phyloP scores from a whole-genome alignment of 495 filamentous ascomycete genomes.

The Neurospora sp. region DNA sequence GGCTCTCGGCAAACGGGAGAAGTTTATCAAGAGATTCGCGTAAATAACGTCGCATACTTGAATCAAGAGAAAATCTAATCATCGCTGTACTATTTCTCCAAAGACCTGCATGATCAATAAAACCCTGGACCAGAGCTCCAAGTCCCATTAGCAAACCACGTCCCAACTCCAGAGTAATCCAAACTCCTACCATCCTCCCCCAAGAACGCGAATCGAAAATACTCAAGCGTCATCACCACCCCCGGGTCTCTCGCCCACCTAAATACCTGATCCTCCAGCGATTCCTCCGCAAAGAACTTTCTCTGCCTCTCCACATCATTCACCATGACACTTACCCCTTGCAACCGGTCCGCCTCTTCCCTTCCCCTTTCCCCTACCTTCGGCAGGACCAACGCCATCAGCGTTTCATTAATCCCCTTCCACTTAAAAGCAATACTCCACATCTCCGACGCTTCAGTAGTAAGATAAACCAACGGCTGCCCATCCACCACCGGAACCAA shows the following conservation, averaged over 20 bases:
- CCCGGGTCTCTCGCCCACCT: conserved; percentile 6
- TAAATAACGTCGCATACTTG: background rate
- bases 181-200: conserved; percentile 2
- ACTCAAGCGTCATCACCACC: conserved; percentile 9
- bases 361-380: background rate
- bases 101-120: conserved; percentile 1
- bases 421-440: conserved; percentile 41
- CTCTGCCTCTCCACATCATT: conserved; percentile 22
- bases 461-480: conserved; percentile 29
- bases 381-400: background rate
- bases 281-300: conserved; percentile 10
- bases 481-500: conserved; percentile 50
- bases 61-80: background rate
- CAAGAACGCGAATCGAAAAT: conserved; percentile 17
- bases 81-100: background rate
- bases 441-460: background rate
- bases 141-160: conserved; percentile 20
- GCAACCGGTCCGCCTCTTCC: background rate
- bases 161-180: conserved; percentile 15
- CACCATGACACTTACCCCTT: conserved; percentile 18
- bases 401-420: conserved; percentile 23
- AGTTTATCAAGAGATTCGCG: background rate
- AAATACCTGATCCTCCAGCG: conserved; percentile 13
- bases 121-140: conserved; percentile 16
- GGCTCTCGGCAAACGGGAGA: background rate